Base-by-base conservation (phyloP, 768 basidiomycete genomes). In the Tubosaeta sp. region DNA sequence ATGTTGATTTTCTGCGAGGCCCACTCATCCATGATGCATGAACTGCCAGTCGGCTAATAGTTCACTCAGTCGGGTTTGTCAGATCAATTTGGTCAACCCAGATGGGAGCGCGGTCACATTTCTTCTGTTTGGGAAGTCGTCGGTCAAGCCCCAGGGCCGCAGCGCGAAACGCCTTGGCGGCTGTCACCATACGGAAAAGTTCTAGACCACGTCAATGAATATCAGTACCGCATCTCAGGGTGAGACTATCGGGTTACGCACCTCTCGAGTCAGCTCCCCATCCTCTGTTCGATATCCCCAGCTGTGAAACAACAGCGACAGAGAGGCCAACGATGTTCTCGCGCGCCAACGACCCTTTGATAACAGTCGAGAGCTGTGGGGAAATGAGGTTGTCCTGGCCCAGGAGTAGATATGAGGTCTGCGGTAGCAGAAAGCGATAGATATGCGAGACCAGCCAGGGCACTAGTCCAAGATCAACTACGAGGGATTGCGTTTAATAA, bases 21-120 rank as follows among this genome's bases (percentile, higher is more conserved):
- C 68, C 70, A 74, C 11, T 27, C 56, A 54, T 79, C 75, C 57
- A 65, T 64, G 22, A 22, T 22, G 22, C 22, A 22, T 22, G 16
- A 77, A 67, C 50, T 57, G 46, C 76, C 78, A 80, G 12, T 64
- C 67, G 1, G 75, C 74, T 1, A 79, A 61, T 6, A 77, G 13
- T 34, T 74, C 71, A 25, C 43, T 53, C 42, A 76, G 33, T 53
- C 67, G 71, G 0, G 73, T 72, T 13, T 67, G 57, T 73, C 74
- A 77, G 5, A 49, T 49, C 19, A 74, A 17, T 44, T 77, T 73
- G 8, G 72, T 74, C 26, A 68, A 29, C 9, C 6, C 29, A 9
- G 22, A 22, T 3, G 29, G 29, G 29, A 29, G 29, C 5, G 9
- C 29, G 4, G 29, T 9, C 29, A 29, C 29, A 29, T 29, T 29